Evolutionary conservation across 306 rosid species (phyloP).

Genomic region (Calophaca sinica): DNA sequence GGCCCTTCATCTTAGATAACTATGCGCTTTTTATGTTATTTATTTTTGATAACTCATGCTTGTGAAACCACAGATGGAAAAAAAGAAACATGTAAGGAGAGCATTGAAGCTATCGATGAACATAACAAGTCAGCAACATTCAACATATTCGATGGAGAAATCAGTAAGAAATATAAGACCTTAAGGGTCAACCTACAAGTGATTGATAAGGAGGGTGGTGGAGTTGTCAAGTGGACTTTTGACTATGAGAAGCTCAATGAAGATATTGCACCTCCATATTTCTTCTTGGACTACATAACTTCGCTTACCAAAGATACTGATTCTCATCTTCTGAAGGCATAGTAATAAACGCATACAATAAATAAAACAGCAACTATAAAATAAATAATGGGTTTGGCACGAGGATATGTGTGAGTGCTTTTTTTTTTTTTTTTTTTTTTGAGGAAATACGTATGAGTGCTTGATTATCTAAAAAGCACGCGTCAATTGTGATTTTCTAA

Average conservation of each 20-base stretch:
- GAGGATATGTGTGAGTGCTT: no score
- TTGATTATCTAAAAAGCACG: no score
- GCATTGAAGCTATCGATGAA: constrained; percentile 32
- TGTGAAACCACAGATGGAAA: background rate
- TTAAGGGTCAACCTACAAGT: background rate
- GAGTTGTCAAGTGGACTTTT: constrained; percentile 12
- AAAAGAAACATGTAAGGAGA: background rate
- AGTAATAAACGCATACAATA: no score
- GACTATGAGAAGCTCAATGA: constrained; percentile 39
- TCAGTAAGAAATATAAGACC: background rate
- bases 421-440: no score
- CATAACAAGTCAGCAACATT: background rate
- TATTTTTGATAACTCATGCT: background rate
- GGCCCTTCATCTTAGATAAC: no score
- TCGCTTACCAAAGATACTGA: constrained; percentile 18
- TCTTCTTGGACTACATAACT: background rate
- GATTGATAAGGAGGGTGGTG: background rate
- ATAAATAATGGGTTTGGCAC: no score
- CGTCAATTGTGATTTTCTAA: no score
- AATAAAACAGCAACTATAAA: no score
- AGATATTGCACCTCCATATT: constrained; percentile 30
- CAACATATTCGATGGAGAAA: constrained; percentile 34
- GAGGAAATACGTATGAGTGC: no score
- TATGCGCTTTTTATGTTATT: no score
- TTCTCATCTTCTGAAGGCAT: background rate